Percentiles rank a stretch among this genome's conserved stretches.
These are phyloP conservation scores for Cladophialophora bantiana DNA, from an alignment of 2,329 filamentous ascomycete genomes.

Conservation along the genomic window DNA sequence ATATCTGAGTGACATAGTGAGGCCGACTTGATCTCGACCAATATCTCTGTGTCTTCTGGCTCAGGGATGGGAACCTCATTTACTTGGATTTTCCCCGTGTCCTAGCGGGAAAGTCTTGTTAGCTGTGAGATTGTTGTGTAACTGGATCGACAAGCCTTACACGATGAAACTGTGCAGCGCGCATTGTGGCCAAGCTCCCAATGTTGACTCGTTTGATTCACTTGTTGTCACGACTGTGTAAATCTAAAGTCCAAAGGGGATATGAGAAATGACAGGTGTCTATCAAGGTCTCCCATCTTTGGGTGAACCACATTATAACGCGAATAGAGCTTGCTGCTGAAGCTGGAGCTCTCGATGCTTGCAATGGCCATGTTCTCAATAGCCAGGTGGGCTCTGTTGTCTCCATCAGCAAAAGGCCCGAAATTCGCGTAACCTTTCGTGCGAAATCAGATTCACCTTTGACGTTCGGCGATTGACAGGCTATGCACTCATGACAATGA, in stretches of 20 bases:
- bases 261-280: background rate
- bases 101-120: background rate
- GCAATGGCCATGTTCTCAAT: background rate
- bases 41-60: slow-evolving; percentile 9
- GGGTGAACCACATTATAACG: background rate
- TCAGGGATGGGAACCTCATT: slow-evolving; percentile 5
- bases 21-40: slow-evolving; percentile 19
- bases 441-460: background rate
- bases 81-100: background rate
- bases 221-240: background rate
- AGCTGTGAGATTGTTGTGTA: background rate
- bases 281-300: background rate
- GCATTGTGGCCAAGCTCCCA: background rate
- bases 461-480: background rate
- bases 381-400: background rate
- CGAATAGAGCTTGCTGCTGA: background rate
- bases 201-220: background rate
- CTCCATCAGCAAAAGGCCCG: background rate
- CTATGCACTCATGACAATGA: background rate
- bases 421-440: background rate
- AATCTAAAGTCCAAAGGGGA: background rate
- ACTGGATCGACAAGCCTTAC: background rate
- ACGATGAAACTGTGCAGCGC: background rate
- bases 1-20: slow-evolving; percentile 21
- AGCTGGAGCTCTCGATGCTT: background rate